These are phyloP conservation scores for Agrostemma githago DNA, from an alignment of 148 eudicot species.

Conservation along the genomic window DNA sequence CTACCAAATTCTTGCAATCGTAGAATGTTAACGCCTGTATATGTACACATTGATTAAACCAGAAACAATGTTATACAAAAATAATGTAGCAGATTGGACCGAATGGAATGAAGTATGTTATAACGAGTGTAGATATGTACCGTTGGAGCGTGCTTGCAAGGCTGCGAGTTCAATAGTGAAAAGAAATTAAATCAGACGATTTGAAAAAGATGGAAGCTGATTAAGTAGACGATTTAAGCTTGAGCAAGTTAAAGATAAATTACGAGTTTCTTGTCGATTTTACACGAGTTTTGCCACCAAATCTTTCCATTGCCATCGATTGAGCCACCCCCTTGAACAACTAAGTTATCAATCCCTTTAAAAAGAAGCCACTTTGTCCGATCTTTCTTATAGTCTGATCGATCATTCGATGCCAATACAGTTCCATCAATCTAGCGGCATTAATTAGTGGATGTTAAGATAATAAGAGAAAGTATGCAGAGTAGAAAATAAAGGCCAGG, in stretches of 20 bases:
- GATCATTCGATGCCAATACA: constrained; percentile 44
- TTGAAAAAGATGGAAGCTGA: not conserved
- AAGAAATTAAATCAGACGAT: not conserved
- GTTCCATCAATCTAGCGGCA: constrained; percentile 50
- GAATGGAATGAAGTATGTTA: not conserved
- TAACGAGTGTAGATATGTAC: constrained; percentile 17
- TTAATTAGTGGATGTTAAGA: not conserved
- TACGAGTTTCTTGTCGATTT: constrained; percentile 47
- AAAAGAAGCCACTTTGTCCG: constrained; percentile 48
- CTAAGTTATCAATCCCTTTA: constrained; percentile 33
- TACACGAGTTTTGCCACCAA: constrained; percentile 89
- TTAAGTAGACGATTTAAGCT: not conserved
- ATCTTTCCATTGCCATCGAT: constrained; percentile 65
- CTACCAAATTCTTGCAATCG: constrained; percentile 43
- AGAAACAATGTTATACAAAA: not conserved
- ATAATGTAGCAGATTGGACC: not conserved
- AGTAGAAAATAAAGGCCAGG: no score
- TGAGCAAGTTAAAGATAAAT: constrained; percentile 10
- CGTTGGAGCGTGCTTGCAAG: constrained; percentile 79
- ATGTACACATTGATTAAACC: not conserved
- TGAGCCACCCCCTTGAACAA: constrained; percentile 52
- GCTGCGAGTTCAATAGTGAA: constrained; percentile 38
- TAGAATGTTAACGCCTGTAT: constrained; percentile 63
- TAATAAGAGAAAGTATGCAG: no score
- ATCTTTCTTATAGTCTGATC: constrained; percentile 41